These are phyloP conservation scores for Fusarium drepaniforme DNA, from an alignment of 2,329 filamentous ascomycete genomes.

Conservation along the genomic window DNA sequence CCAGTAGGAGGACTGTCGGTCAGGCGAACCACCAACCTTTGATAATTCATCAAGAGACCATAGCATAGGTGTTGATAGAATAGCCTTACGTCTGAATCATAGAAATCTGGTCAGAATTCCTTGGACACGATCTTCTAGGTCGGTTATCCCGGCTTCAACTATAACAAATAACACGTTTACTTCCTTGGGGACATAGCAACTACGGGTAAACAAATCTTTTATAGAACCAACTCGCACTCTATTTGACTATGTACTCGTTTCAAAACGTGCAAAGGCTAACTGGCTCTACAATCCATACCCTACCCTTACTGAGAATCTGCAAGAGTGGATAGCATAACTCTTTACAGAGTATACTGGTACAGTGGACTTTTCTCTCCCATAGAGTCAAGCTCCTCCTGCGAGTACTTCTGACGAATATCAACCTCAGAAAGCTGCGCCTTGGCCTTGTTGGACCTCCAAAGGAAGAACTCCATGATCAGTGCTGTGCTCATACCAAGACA, in stretches of 20 bases:
- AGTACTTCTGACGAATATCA: conserved; percentile 21
- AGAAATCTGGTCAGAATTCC: background rate
- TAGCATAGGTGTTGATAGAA: too few relatives aligned
- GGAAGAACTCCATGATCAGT: conserved; percentile 24
- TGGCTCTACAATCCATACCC: background rate
- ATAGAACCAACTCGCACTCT: background rate
- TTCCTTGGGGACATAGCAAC: background rate
- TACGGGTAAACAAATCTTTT: background rate
- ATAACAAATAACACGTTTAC: too few relatives aligned
- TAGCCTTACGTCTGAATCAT: background rate
- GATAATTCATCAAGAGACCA: background rate
- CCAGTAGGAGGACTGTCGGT: background rate
- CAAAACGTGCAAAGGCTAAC: background rate
- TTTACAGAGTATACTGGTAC: conserved; percentile 32
- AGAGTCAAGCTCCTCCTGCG: conserved; percentile 25
- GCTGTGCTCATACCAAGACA: conserved; percentile 24
- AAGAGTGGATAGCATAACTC: background rate
- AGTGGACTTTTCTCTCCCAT: conserved; percentile 34
- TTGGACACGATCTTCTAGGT: too few relatives aligned
- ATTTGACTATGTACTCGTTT: background rate
- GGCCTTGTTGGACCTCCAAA: conserved; percentile 25
- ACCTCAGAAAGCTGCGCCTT: conserved; percentile 12
- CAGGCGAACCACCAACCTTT: background rate
- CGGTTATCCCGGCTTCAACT: too few relatives aligned
- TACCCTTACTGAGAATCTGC: background rate